phyloP scores from a whole-genome alignment of 345 rosid species.

The Conringia planisiliqua region DNA sequence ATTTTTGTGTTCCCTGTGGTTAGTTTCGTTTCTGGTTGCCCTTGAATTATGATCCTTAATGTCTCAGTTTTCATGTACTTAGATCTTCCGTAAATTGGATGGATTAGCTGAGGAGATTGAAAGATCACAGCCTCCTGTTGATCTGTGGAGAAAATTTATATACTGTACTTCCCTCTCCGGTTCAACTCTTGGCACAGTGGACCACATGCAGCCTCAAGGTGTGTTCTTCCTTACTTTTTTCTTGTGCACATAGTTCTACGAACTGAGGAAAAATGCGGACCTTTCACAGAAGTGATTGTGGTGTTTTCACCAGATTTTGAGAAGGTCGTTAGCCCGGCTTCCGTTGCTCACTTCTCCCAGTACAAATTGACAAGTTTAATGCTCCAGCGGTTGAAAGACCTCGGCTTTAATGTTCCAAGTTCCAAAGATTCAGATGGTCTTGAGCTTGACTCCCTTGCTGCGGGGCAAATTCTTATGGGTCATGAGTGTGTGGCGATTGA shows the following conservation, averaged over 20 bases:
- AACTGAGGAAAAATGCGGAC: background rate
- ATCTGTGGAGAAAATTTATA: conserved; percentile 88
- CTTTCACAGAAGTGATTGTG: background rate
- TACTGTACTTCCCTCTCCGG: conserved; percentile 91
- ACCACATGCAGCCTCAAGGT: conserved; percentile 98
- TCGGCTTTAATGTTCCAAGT: conserved; percentile 40
- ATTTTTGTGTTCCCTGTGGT: conserved; percentile 1
- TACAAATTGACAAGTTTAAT: conserved; percentile 62
- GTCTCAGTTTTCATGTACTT: background rate
- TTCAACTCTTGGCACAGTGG: conserved; percentile 80
- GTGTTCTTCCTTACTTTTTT: conserved; percentile 1
- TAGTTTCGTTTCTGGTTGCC: background rate
- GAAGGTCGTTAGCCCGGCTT: conserved; percentile 73
- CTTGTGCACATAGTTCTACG: background rate
- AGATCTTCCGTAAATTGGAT: conserved; percentile 78
- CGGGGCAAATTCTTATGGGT: conserved; percentile 65
- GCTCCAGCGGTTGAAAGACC: conserved; percentile 62
- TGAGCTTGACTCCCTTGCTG: conserved; percentile 31
- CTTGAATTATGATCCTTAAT: background rate
- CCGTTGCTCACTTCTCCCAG: conserved; percentile 95
- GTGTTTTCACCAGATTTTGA: conserved; percentile 60
- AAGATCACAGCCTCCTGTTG: conserved; percentile 77
- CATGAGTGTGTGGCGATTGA: conserved; percentile 73
- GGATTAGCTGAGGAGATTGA: conserved; percentile 87
- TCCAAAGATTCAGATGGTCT: conserved; percentile 34